Conservation (phyloP, 371 early-diverging fungal genomes). For the Vairimorpha apis region DNA sequence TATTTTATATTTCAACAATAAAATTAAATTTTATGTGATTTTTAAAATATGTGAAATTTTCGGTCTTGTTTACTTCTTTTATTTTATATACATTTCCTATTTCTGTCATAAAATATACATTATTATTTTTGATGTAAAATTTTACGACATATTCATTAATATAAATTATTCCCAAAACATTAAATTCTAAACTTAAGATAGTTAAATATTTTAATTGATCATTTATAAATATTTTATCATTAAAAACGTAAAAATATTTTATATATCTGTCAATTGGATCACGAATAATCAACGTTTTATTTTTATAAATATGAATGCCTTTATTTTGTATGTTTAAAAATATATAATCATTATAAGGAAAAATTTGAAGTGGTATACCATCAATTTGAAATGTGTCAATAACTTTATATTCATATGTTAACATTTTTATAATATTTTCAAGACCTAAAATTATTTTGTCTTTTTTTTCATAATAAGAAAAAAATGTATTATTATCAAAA, state of each 20-base stretch:
- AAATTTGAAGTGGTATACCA: neutral
- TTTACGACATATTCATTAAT: neutral
- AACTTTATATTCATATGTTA: too few species aligned
- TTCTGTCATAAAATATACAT: neutral
- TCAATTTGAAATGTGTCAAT: too few species aligned
- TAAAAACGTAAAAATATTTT: neutral
- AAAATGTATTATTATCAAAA: neutral
- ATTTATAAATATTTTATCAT: slow-evolving; percentile 5
- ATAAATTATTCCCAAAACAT: neutral
- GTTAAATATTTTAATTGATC: neutral
- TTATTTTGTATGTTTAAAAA: neutral
- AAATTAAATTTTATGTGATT: neutral
- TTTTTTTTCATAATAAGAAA: neutral
- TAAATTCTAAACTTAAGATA: neutral
- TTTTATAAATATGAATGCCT: neutral
- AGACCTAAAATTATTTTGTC: neutral
- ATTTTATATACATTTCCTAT: neutral
- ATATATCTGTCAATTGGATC: neutral
- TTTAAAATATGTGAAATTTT: neutral
- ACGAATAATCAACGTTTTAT: neutral
- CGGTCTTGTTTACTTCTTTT: neutral
- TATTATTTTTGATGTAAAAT: neutral
- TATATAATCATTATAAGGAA: neutral
- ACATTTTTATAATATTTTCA: too few species aligned
- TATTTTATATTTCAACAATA: neutral